Evolutionary conservation across 1,284 basidiomycete genomes (phyloP).

Genomic region (Entoloma clypeatum): DNA sequence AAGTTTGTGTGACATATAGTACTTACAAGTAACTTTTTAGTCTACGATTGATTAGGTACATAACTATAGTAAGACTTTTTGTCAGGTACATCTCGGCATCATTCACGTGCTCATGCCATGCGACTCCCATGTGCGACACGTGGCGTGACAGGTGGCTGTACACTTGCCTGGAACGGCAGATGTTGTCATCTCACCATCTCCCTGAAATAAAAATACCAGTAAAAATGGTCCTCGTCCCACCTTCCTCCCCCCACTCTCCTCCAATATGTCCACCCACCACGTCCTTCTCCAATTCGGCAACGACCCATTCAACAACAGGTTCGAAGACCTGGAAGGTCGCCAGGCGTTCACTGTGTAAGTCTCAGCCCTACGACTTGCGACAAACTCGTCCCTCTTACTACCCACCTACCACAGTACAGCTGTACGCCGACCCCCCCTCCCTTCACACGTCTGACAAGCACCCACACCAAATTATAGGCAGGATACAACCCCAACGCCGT

Average conservation of each 20-base stretch:
- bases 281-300: constrained; percentile 60
- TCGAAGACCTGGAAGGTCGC: constrained; percentile 58
- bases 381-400: constrained; percentile 15
- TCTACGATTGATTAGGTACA: constrained; percentile 40
- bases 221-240: constrained; percentile 12
- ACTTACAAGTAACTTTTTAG: constrained; percentile 32
- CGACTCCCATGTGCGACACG: constrained; percentile 27
- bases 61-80: constrained; percentile 1
- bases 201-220: constrained; percentile 15
- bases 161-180: constrained; percentile 21
- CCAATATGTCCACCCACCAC: constrained; percentile 34
- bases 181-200: constrained; percentile 24
- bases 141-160: constrained; percentile 27
- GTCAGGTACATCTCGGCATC: constrained; percentile 8
- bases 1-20: no score
- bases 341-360: constrained; percentile 66
- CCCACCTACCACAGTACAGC: constrained; percentile 11
- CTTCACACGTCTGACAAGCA: constrained; percentile 9
- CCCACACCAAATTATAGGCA: constrained; percentile 32
- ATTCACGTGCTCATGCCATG: constrained; percentile 27
- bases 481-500: constrained; percentile 55
- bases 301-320: constrained; percentile 56
- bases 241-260: constrained; percentile 16
- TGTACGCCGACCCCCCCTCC: constrained; percentile 9
- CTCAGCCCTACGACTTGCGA: neutral